Conservation (phyloP, 2,329 filamentous ascomycete genomes). For the Colletotrichum sansevieriae region DNA sequence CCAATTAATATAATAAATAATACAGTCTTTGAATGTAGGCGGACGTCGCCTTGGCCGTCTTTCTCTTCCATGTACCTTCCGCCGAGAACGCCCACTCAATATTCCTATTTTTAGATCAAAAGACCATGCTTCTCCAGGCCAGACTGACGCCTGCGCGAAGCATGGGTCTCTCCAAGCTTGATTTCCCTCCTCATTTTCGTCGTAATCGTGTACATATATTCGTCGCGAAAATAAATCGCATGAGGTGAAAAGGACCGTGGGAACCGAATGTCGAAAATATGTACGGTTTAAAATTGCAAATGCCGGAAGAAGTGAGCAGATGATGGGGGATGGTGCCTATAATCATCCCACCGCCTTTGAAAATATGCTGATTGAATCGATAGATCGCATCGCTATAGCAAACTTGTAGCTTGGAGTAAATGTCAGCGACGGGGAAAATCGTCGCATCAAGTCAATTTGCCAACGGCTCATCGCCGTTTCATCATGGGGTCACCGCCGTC, state of each 20-base stretch:
- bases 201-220: conserved; percentile 40
- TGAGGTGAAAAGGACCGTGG: conserved; percentile 24
- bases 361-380: conserved; percentile 5
- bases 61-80: conserved; percentile 21
- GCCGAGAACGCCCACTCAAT: conserved; percentile 24
- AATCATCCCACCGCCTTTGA: neutral
- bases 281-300: conserved; percentile 26
- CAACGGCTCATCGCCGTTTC: conserved; percentile 43
- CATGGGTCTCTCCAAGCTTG: conserved; percentile 10
- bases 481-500: conserved; percentile 52
- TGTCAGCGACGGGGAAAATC: neutral
- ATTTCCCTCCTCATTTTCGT: conserved; percentile 30
- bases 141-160: conserved; percentile 30
- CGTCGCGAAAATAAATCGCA: conserved; percentile 36
- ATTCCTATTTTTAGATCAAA: neutral
- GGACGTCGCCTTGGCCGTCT: conserved; percentile 21
- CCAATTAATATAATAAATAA: conserved; percentile 32
- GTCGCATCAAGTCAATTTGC: conserved; percentile 15
- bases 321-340: neutral
- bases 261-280: conserved; percentile 33
- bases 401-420: neutral
- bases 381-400: conserved; percentile 8
- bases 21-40: conserved; percentile 24
- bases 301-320: conserved; percentile 2
- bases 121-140: conserved; percentile 21